Percentiles rank a stretch among this genome's conserved stretches.
Evolutionary conservation across 768 basidiomycete species (phyloP).

Genomic region (Solioccasus polychromus): DNA sequence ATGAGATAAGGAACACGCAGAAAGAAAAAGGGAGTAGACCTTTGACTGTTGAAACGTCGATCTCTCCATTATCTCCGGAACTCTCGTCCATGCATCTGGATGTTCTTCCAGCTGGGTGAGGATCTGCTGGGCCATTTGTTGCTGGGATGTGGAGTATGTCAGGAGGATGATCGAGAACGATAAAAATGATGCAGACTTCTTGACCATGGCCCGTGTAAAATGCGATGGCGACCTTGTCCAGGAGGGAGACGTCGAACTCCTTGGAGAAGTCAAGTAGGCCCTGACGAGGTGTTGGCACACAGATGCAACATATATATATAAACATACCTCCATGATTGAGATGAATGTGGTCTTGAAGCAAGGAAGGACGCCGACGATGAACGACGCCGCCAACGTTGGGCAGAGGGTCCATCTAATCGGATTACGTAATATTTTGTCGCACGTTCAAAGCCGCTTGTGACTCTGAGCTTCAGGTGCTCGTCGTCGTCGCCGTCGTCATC

Average conservation of each 20-base stretch:
- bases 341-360: conserved; percentile 8
- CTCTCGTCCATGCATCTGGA: conserved; percentile 95
- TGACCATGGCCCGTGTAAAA: conserved; percentile 84
- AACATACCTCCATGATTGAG: conserved; percentile 39
- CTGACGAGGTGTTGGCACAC: conserved; percentile 38
- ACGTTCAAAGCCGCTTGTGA: neutral
- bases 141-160: conserved; percentile 54
- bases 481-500: neutral
- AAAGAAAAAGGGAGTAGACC: conserved; percentile 36
- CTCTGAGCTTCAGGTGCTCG: conserved; percentile 6
- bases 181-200: conserved; percentile 55
- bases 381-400: conserved; percentile 29
- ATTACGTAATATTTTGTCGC: conserved; percentile 32
- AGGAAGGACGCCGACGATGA: conserved; percentile 11
- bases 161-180: conserved; percentile 1
- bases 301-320: neutral
- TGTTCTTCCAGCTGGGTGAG: conserved; percentile 96
- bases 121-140: conserved; percentile 91
- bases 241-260: conserved; percentile 88
- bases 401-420: conserved; percentile 38
- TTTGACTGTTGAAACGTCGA: conserved; percentile 86
- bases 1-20: conserved; percentile 12
- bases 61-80: conserved; percentile 88
- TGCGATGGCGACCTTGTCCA: conserved; percentile 92
- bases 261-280: conserved; percentile 89